Evolutionary conservation across 2,329 filamentous ascomycete genomes (phyloP).

Genomic region (Penicillium frequentans): DNA sequence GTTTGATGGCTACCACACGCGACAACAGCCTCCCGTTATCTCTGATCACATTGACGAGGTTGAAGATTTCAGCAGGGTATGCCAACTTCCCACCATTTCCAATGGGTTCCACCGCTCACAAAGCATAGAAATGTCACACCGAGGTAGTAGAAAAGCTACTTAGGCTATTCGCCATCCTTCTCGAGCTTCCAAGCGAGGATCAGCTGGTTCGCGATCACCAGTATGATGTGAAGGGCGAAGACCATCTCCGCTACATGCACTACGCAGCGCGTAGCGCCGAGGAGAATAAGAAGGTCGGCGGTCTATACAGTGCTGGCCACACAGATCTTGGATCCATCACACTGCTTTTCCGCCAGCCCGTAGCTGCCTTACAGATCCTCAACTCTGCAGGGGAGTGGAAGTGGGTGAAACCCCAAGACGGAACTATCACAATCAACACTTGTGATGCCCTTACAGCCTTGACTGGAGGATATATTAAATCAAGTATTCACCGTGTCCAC

Average conservation of each 20-base stretch:
- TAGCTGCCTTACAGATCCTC: constrained; percentile 59
- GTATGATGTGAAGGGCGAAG: constrained; percentile 60
- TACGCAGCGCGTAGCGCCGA: constrained; percentile 53
- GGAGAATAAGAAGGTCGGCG: constrained; percentile 48
- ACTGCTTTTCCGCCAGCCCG: constrained; percentile 59
- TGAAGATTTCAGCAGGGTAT: constrained; percentile 52
- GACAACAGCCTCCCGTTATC: constrained; percentile 50
- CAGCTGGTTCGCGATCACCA: constrained; percentile 57
- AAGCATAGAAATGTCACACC: constrained; percentile 30
- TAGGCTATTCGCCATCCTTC: constrained; percentile 60
- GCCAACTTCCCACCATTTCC: neutral
- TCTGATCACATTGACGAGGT: constrained; percentile 55
- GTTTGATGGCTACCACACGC: constrained; percentile 51
- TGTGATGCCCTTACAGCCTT: constrained; percentile 52
- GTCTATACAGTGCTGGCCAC: constrained; percentile 52
- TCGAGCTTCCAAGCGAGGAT: constrained; percentile 61
- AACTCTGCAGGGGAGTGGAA: constrained; percentile 52
- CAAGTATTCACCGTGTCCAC: constrained; percentile 52
- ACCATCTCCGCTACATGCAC: constrained; percentile 64
- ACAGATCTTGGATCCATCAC: constrained; percentile 60
- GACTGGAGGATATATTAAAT: constrained; percentile 53
- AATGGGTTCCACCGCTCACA: neutral
- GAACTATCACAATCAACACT: constrained; percentile 54
- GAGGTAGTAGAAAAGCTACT: constrained; percentile 48
- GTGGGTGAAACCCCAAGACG: constrained; percentile 51